Evolutionary conservation across 1,139 yeast species (phyloP).

Genomic region (Entelexis sorbosivorans): DNA sequence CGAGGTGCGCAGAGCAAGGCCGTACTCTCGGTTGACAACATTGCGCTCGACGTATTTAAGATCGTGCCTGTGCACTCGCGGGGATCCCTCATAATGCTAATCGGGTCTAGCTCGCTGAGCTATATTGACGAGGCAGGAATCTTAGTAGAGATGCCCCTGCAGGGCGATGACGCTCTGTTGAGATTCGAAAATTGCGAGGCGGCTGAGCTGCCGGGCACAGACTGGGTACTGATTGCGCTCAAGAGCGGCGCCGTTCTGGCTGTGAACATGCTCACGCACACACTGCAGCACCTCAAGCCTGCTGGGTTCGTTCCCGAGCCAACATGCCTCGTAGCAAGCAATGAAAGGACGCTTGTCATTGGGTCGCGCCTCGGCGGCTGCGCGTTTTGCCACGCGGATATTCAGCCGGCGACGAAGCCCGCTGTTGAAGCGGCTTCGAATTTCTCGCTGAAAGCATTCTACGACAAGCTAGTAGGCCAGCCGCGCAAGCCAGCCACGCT

Average conservation of each 20-base stretch:
- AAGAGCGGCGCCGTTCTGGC: constrained; percentile 39
- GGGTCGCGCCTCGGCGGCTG: not conserved
- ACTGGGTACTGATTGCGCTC: constrained; percentile 43
- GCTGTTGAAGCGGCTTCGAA: not conserved
- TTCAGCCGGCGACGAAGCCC: not conserved
- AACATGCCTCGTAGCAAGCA: not conserved
- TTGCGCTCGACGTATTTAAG: constrained; percentile 3
- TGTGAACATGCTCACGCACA: not conserved
- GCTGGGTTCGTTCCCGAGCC: not conserved
- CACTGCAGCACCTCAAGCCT: not conserved
- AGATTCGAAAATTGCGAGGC: constrained; percentile 46
- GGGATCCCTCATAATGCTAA: constrained; percentile 1
- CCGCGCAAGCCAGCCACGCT: not conserved
- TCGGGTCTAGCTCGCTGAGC: not conserved
- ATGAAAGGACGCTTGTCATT: not conserved
- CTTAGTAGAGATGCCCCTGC: not conserved
- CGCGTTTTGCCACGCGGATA: not conserved
- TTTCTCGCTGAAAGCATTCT: not conserved
- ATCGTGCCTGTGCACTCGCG: constrained; percentile 5
- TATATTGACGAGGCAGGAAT: constrained; percentile 5
- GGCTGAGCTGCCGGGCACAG: constrained; percentile 34
- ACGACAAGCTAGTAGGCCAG: not conserved
- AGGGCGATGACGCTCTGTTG: not conserved
- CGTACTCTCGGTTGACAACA: not conserved
- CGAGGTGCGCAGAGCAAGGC: not conserved